Base-by-base conservation (phyloP, 1,284 basidiomycete genomes). In the Gymnopus androsaceus region DNA sequence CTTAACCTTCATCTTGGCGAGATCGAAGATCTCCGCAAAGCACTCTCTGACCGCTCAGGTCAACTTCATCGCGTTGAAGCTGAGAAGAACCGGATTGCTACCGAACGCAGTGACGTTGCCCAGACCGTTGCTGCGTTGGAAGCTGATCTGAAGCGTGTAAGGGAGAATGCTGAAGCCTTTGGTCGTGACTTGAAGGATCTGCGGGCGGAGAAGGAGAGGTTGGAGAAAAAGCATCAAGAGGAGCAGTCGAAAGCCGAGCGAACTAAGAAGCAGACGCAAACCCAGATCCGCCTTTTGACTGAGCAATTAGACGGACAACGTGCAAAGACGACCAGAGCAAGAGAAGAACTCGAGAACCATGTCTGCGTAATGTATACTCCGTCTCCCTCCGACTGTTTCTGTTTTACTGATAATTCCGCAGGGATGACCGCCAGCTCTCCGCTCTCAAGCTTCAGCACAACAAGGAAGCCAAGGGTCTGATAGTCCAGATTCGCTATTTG, bases 401-500 rank as follows among this genome's bases (percentile, higher is more conserved):
- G 41, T 57, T 62, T 51, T 58, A 42, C 30, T 30, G 37, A 40
- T 46, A 46, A 14, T 36, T 25, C 52, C 49, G 28, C 57, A 87
- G 84, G 17, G 80, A 88, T 56, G 77, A 78, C 4, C 62, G 63
- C 11, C 79, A 83, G 63, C 62, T 90, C 6, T 75, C 77, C 3
- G 72, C 72, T 3, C 65, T 94, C 60, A 87, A 82, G 63, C 60
- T 74, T 3, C 83, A 85, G 66, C 92, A 95, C 69, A 90, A 87
- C 57, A 83, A 84, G 59, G 93, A 95, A 70, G 90, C 89, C 74
- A 94, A 94, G 67, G 94, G 93, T 12, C 75, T 95, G 19, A 81
- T 95, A 56, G 81, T 92, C 3, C 90, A 97, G 69, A 95, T 98
- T 61, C 83, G 82, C 47, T 98, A 98, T 72, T 81, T 98, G 61